Percentiles rank a stretch among this genome's conserved stretches.
phyloP scores from a whole-genome alignment of 495 filamentous ascomycete species.

The Neurospora hispaniola region DNA sequence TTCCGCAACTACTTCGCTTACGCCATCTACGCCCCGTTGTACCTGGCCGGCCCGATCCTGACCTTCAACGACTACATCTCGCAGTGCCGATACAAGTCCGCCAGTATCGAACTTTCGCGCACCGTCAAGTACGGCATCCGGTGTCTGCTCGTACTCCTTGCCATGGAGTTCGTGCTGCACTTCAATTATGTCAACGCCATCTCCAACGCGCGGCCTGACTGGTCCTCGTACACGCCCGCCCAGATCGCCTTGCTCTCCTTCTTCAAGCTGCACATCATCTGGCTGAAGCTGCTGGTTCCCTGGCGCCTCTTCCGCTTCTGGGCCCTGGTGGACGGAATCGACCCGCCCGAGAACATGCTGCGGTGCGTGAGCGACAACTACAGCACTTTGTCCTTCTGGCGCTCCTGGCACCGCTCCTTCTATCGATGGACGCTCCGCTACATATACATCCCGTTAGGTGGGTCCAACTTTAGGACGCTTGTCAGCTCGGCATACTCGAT shows the following conservation, averaged over 20 bases:
- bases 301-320: conserved; percentile 98
- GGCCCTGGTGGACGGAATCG: conserved; percentile 78
- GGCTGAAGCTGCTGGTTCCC: conserved; percentile 92
- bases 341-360: conserved; percentile 97
- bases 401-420: conserved; percentile 86
- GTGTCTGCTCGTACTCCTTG: conserved; percentile 69
- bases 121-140: conserved; percentile 72
- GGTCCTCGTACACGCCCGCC: conserved; percentile 75
- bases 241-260: conserved; percentile 87
- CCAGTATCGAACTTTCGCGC: conserved; percentile 53
- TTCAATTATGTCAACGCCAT: conserved; percentile 92
- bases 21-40: conserved; percentile 82
- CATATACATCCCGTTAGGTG: conserved; percentile 87
- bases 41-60: conserved; percentile 83
- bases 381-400: conserved; percentile 87
- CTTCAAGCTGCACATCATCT: conserved; percentile 96
- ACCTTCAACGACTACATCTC: conserved; percentile 98
- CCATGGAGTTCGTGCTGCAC: conserved; percentile 90
- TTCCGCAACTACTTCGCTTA: conserved; percentile 84
- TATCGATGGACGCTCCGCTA: conserved; percentile 93
- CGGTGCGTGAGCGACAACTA: conserved; percentile 96
- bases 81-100: conserved; percentile 58
- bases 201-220: conserved; percentile 63
- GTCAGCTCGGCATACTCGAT: conserved; percentile 32
- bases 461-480: conserved; percentile 37